Percentiles rank a stretch among this genome's conserved stretches.
These are phyloP conservation scores for Candida ficus DNA, from an alignment of 805 yeast genomes.

Conservation along the genomic window DNA sequence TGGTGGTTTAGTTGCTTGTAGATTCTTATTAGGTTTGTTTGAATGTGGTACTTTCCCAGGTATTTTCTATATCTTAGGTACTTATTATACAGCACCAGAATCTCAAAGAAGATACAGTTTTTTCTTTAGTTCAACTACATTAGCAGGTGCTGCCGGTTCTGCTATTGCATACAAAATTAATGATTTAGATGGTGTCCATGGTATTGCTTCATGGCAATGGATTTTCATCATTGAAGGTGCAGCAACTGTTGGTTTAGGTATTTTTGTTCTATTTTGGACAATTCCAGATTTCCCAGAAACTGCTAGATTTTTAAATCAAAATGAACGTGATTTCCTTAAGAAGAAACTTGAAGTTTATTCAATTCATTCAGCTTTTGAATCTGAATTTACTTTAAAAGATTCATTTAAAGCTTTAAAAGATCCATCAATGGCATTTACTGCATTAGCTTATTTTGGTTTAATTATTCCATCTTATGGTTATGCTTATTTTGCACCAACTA, in stretches of 20 bases:
- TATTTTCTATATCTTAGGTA: conserved; percentile 41
- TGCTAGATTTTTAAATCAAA: conserved; percentile 34
- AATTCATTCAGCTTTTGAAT: conserved; percentile 33
- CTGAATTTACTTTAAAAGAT: conserved; percentile 29
- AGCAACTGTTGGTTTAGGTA: conserved; percentile 35
- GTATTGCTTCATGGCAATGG: conserved; percentile 43
- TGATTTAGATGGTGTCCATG: conserved; percentile 39
- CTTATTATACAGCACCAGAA: conserved; percentile 44
- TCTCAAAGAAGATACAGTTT: conserved; percentile 43
- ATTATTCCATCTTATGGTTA: conserved; percentile 36
- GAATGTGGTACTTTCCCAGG: conserved; percentile 53
- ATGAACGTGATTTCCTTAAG: conserved; percentile 34
- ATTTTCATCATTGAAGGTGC: conserved; percentile 48
- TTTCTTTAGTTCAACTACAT: conserved; percentile 46
- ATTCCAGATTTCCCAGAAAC: conserved; percentile 41
- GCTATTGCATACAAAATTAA: conserved; percentile 43
- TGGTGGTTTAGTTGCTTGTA: conserved; percentile 41
- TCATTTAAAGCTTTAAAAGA: conserved; percentile 42
- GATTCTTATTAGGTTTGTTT: conserved; percentile 48
- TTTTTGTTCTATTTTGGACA: conserved; percentile 30
- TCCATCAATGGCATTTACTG: conserved; percentile 45
- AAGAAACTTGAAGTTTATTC: conserved; percentile 34
- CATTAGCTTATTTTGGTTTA: conserved; percentile 33
- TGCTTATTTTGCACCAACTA: conserved; percentile 41
- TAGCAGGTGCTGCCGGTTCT: conserved; percentile 56